These are phyloP conservation scores for Stachybotrys elegans DNA, from an alignment of 2,329 filamentous ascomycete genomes.

Conservation along the genomic window DNA sequence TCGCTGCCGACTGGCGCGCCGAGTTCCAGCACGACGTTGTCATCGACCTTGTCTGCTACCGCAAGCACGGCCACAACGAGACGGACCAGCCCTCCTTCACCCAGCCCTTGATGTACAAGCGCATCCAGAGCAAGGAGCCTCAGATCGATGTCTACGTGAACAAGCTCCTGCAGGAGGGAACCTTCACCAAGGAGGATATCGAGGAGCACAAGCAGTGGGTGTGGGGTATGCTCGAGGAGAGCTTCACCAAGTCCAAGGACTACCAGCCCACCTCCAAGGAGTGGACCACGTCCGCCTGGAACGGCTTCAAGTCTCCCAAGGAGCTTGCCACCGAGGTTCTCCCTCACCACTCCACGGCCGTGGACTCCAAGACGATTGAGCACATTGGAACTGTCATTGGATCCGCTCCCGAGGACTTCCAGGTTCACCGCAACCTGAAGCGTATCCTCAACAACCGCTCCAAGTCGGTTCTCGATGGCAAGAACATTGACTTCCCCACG, in stretches of 20 bases:
- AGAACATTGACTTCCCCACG: conserved; percentile 96
- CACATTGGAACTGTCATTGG: conserved; percentile 81
- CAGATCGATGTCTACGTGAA: conserved; percentile 89
- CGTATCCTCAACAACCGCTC: conserved; percentile 86
- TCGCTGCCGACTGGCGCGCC: conserved; percentile 95
- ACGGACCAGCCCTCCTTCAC: conserved; percentile 99
- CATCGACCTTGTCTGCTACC: conserved; percentile 97
- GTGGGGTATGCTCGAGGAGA: conserved; percentile 98
- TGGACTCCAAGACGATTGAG: conserved; percentile 67
- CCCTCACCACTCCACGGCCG: conserved; percentile 82
- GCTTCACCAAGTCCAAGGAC: conserved; percentile 94
- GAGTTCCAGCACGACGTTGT: conserved; percentile 99
- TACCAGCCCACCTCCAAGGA: conserved; percentile 96
- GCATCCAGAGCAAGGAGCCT: conserved; percentile 76
- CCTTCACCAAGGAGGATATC: conserved; percentile 94
- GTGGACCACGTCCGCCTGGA: conserved; percentile 98
- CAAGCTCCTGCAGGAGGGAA: conserved; percentile 85
- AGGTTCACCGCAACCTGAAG: conserved; percentile 91
- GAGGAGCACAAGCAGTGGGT: conserved; percentile 99
- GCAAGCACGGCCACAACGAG: conserved; percentile 98
- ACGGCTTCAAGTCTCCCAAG: conserved; percentile 98
- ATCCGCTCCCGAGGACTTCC: conserved; percentile 75
- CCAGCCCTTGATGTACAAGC: conserved; percentile 99
- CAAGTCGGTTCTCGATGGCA: conserved; percentile 87
- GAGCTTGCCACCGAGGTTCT: conserved; percentile 92